Evolutionary conservation across 1,284 basidiomycete genomes (phyloP), one percentile per base, ranked within the genome.

Genomic region (Erythrobasidium hasegawianum): DNA sequence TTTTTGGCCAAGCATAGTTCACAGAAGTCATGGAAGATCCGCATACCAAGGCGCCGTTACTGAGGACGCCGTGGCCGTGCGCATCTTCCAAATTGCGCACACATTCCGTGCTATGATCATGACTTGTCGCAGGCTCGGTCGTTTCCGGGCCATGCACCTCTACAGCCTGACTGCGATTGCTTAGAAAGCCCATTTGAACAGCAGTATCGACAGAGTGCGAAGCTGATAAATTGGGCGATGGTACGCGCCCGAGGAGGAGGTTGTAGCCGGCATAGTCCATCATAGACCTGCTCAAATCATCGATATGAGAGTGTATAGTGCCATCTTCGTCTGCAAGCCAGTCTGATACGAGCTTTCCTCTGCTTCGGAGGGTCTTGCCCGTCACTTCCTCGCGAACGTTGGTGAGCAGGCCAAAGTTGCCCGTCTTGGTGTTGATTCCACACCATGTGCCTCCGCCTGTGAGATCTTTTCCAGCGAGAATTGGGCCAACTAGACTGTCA

Each of bases 361-460:
- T 27, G 8, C 65, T 67, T 40, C 69, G 71, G 55, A 67, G 40
- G 26, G 40, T 57, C 39, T 49, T 38, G 66, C 53, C 52, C 26
- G 52, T 38, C 10, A 53, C 54, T 11, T 62, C 55, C 49, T 74
- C 72, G 41, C 72, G 69, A 29, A 68, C 72, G 57, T 74, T 74
- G n/a, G 72, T 74, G 20, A 74, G 58, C 4, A 72, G 71, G 0
- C 68, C 71, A 39, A 72, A 71, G 14, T 65, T 57, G 38, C 72
- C 56, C 14, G 50, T 45, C n/a, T 40, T 29, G 26, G 47, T 45
- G 20, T 60, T 57, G 24, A 69, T 43, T 16, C 72, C 72, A 53
- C 72, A 59, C 72, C 72, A 74, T 16, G 72, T 72, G 1, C 72
- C 72, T 33, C 72, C 72, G 18, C 68, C 72, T 29, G 54, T 59